A percentile compares a stretch with the other conserved stretches of the same genome.
Conservation (phyloP, 2,329 filamentous ascomycete species). For the Fusarium armeniacum region DNA sequence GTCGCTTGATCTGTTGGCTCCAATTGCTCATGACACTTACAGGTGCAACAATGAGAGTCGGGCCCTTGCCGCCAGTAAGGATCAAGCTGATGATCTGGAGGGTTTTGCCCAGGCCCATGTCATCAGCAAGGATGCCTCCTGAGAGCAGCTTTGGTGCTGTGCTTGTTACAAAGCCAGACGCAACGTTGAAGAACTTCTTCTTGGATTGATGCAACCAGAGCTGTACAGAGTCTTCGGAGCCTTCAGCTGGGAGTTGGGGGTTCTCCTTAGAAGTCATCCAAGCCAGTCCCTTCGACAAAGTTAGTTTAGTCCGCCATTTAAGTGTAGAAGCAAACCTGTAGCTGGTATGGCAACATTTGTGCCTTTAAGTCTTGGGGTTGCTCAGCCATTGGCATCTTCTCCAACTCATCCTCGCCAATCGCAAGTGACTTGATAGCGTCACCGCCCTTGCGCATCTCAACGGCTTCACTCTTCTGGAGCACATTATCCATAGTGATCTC, state of each 20-base stretch:
- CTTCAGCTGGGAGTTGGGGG: slow-evolving; percentile 72
- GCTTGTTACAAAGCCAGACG: slow-evolving; percentile 70
- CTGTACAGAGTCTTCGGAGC: slow-evolving; percentile 74
- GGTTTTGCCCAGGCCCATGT: slow-evolving; percentile 94
- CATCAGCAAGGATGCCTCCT: slow-evolving; percentile 87
- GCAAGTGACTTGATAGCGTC: slow-evolving; percentile 79
- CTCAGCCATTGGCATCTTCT: slow-evolving; percentile 77
- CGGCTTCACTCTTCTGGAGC: slow-evolving; percentile 73
- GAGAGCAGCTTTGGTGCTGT: slow-evolving; percentile 74
- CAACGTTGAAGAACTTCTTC: slow-evolving; percentile 72
- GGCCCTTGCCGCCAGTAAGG: slow-evolving; percentile 67
- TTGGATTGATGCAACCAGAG: slow-evolving; percentile 76
- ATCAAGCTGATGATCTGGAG: slow-evolving; percentile 87
- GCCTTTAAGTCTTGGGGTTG: slow-evolving; percentile 77
- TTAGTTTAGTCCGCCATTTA: slow-evolving; percentile 38
- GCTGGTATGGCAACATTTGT: slow-evolving; percentile 82
- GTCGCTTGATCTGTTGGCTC: slow-evolving; percentile 81
- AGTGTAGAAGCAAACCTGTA: slow-evolving; percentile 60
- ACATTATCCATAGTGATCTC: slow-evolving; percentile 72
- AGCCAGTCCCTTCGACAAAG: slow-evolving; percentile 72
- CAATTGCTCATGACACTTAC: slow-evolving; percentile 93
- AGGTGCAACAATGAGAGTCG: slow-evolving; percentile 85
- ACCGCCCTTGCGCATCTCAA: slow-evolving; percentile 75
- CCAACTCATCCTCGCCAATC: slow-evolving; percentile 76
- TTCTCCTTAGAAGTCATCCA: slow-evolving; percentile 86